These are phyloP conservation scores for Yamadazyma spencermartinsiae DNA, from an alignment of 1,139 yeast species.

Conservation along the genomic window DNA sequence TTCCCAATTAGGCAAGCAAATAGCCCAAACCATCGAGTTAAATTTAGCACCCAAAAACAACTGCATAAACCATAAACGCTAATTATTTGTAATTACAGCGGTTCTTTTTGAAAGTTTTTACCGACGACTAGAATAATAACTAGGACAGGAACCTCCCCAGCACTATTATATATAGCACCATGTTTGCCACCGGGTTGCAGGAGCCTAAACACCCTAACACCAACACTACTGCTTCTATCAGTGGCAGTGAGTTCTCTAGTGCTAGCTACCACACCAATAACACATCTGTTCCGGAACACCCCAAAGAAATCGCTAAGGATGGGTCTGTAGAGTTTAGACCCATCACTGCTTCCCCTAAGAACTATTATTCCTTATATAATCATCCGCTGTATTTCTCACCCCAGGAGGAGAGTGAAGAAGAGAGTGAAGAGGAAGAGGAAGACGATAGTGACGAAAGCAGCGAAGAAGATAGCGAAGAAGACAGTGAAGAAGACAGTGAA, in stretches of 20 bases:
- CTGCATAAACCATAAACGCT: neutral
- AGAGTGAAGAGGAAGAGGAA: conserved; percentile 11
- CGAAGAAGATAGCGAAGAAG: conserved; percentile 5
- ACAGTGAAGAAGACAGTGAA: conserved; percentile 2
- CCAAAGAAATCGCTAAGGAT: conserved; percentile 9
- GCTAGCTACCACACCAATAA: conserved; percentile 35
- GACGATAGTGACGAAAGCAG: conserved; percentile 2
- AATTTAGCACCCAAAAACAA: conserved; percentile 1
- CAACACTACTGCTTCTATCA: conserved; percentile 17
- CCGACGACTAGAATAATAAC: no score
- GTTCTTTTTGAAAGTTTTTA: neutral
- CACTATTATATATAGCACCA: no score
- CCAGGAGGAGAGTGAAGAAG: conserved; percentile 11
- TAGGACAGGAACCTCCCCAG: no score
- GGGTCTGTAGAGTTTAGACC: conserved; percentile 14
- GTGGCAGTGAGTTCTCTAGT: conserved; percentile 35
- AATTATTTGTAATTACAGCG: no score
- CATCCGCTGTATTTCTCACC: conserved; percentile 9
- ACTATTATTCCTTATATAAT: conserved; percentile 6
- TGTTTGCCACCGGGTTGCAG: neutral
- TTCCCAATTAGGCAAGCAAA: neutral
- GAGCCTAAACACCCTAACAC: neutral
- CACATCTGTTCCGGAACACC: conserved; percentile 32
- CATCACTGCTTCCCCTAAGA: conserved; percentile 4
- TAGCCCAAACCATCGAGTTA: neutral